These are phyloP conservation scores for Mortierella sp. DNA, from an alignment of 371 early-diverging fungal genomes.

Conservation along the genomic window DNA sequence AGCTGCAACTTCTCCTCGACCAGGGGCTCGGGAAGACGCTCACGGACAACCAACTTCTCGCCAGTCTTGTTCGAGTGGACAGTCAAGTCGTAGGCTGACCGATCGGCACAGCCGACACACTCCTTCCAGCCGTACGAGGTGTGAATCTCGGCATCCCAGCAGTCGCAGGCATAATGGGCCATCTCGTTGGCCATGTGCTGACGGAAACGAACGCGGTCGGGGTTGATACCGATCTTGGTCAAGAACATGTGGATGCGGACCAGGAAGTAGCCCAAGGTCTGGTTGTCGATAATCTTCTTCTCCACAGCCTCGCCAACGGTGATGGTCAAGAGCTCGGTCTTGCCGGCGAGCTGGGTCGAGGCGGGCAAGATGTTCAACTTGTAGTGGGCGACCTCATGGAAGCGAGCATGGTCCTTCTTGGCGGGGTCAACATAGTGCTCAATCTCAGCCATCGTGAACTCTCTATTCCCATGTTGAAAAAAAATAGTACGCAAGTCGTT, in stretches of 20 bases:
- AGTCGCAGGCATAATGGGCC: conserved; percentile 99
- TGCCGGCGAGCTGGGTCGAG: conserved; percentile 83
- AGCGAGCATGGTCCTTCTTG: conserved; percentile 95
- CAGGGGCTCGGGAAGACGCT: conserved; percentile 88
- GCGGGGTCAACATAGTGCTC: conserved; percentile 99
- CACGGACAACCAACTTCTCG: conserved; percentile 94
- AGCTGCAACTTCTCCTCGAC: conserved; percentile 84
- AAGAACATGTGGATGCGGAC: conserved; percentile 97
- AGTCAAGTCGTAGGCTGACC: conserved; percentile 98
- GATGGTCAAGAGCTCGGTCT: conserved; percentile 76
- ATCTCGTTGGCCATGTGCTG: conserved; percentile 99
- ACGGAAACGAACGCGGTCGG: conserved; percentile 94
- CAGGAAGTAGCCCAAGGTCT: conserved; percentile 99
- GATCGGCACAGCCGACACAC: conserved; percentile 99
- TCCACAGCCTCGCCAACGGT: conserved; percentile 97
- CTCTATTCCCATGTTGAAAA: conserved; percentile 64
- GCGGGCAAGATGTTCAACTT: conserved; percentile 86
- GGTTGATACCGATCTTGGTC: conserved; percentile 94
- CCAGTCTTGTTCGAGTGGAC: conserved; percentile 94
- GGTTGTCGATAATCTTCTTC: conserved; percentile 92
- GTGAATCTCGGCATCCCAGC: conserved; percentile 99
- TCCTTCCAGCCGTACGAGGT: conserved; percentile 99
- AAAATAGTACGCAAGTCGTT: not conserved
- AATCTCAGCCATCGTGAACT: conserved; percentile 99
- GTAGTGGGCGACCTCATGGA: conserved; percentile 86